These are phyloP conservation scores for Termitomyces bulborhizus DNA, from an alignment of 768 basidiomycete genomes.

Conservation along the genomic window DNA sequence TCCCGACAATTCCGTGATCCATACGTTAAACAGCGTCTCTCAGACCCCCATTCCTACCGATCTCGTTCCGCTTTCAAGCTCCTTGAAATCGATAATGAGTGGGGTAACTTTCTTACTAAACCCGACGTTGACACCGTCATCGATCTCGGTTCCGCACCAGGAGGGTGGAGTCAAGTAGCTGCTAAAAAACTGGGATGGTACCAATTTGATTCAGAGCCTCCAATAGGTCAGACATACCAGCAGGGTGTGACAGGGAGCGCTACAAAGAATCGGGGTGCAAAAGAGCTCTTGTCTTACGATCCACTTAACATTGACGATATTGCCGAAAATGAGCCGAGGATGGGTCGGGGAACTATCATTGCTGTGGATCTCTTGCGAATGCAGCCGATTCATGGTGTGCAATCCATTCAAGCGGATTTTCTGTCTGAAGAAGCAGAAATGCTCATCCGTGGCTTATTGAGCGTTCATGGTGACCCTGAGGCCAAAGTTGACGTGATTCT, in stretches of 20 bases:
- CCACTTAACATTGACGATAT: conserved; percentile 37
- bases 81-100: conserved; percentile 63
- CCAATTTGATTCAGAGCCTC: not conserved
- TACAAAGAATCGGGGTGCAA: conserved; percentile 4
- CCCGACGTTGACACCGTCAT: conserved; percentile 59
- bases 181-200: conserved; percentile 54
- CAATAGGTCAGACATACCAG: not conserved
- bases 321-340: not conserved
- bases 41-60: conserved; percentile 46
- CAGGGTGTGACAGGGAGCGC: not conserved
- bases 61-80: conserved; percentile 93
- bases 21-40: conserved; percentile 45
- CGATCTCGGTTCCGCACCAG: conserved; percentile 89
- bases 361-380: conserved; percentile 81
- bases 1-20: conserved; percentile 66
- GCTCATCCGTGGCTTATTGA: conserved; percentile 33
- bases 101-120: conserved; percentile 43
- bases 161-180: conserved; percentile 91
- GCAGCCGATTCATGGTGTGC: conserved; percentile 64
- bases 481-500: conserved; percentile 72
- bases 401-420: conserved; percentile 75
- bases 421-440: conserved; percentile 45
- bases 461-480: conserved; percentile 18
- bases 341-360: conserved; percentile 38
- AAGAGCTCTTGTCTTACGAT: conserved; percentile 21